Conservation (phyloP, 75 land plant genomes). For the Picea sitchensis region DNA sequence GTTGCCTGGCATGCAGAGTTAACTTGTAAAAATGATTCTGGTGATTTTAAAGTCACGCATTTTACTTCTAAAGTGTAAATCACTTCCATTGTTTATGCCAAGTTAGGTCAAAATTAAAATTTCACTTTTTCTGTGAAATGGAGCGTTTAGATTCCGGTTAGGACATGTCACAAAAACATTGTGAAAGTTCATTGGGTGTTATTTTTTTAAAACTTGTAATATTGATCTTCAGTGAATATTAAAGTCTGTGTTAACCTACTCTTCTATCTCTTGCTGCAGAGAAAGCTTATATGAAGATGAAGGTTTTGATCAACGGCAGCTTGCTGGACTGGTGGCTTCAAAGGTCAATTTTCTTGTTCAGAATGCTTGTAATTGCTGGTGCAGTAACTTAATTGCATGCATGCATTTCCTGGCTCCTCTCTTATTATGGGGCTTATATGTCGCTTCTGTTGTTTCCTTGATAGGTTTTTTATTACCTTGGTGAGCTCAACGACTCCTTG, state of each 20-base stretch:
- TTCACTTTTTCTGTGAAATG: neutral
- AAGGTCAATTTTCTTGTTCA: constrained; percentile 21
- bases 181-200: neutral
- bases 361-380: neutral
- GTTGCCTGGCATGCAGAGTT: neutral
- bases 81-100: neutral
- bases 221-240: neutral
- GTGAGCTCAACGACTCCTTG: constrained; percentile 44
- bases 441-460: neutral
- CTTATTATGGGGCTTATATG: neutral
- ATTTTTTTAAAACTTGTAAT: neutral
- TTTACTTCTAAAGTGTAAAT: neutral
- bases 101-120: neutral
- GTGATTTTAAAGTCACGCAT: neutral
- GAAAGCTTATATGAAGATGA: constrained; percentile 52
- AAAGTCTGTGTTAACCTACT: neutral
- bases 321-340: constrained; percentile 42
- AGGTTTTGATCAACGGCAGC: constrained; percentile 26
- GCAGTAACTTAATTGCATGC: neutral
- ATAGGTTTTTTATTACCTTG: constrained; percentile 43
- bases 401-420: neutral
- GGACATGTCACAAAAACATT: neutral
- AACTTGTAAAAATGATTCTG: neutral
- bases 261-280: constrained; percentile 8
- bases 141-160: neutral